These are phyloP conservation scores for Sporothrix inflata DNA, from an alignment of 2,329 filamentous ascomycete species.

Conservation along the genomic window DNA sequence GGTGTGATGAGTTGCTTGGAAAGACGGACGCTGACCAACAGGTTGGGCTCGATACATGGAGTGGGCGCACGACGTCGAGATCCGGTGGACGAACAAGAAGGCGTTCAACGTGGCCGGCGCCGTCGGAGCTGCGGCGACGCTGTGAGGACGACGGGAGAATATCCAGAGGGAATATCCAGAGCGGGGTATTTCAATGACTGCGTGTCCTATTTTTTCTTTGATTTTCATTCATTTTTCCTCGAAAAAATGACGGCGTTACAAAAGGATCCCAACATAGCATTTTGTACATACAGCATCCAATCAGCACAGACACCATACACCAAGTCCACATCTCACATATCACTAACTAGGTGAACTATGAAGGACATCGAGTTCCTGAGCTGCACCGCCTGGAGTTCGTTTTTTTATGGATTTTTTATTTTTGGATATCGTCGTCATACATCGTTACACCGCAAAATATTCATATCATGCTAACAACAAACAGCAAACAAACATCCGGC, in stretches of 20 bases:
- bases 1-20: no score
- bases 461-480: no score
- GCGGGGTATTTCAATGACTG: not conserved
- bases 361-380: not conserved
- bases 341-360: not conserved
- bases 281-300: slow-evolving; percentile 16
- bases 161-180: not conserved
- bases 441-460: not conserved
- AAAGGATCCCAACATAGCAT: not conserved
- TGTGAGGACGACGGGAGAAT: slow-evolving; percentile 44
- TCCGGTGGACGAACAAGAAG: slow-evolving; percentile 65
- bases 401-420: slow-evolving; percentile 1
- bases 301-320: not conserved
- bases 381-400: not conserved
- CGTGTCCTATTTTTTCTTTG: not conserved
- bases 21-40: no score
- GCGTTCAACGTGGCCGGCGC: slow-evolving; percentile 66
- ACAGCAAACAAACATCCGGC: no score
- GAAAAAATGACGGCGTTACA: not conserved
- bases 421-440: slow-evolving; percentile 11
- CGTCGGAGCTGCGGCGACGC: slow-evolving; percentile 61
- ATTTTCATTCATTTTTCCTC: not conserved
- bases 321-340: not conserved
- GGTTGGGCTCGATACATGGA: slow-evolving; percentile 94
- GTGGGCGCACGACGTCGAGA: slow-evolving; percentile 83